phyloP scores from a whole-genome alignment of 23 red algal species.

The Gracilaria gracilis region DNA sequence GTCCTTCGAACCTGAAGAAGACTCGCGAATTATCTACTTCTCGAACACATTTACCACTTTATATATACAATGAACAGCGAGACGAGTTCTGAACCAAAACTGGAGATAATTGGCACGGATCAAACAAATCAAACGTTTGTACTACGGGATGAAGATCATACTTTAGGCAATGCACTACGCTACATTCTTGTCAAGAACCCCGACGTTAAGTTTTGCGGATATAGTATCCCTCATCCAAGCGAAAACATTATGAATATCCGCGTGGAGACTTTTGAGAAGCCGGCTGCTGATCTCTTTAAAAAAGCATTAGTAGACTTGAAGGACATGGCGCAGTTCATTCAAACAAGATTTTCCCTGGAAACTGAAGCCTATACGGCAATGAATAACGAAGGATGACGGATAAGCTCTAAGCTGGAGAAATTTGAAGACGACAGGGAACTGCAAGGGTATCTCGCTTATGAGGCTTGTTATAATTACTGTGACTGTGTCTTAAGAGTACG shows the following conservation, averaged over 20 bases:
- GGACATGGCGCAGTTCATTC: slow-evolving; percentile 45
- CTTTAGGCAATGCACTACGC: slow-evolving; percentile 93
- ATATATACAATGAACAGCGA: slow-evolving; percentile 8
- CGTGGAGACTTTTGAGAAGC: slow-evolving; percentile 76
- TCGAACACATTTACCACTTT: background rate
- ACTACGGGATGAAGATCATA: slow-evolving; percentile 91
- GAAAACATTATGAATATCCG: slow-evolving; percentile 92
- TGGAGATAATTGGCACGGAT: slow-evolving; percentile 65
- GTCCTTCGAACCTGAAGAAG: background rate
- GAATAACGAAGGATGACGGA: slow-evolving; percentile 18
- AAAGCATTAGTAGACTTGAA: slow-evolving; percentile 65
- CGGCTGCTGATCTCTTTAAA: slow-evolving; percentile 60
- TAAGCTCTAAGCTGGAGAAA: background rate
- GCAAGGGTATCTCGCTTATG: background rate
- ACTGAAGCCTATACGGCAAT: slow-evolving; percentile 51
- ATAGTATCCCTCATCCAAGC: slow-evolving; percentile 97
- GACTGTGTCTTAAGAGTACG: too few relatives aligned
- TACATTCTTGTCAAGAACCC: slow-evolving; percentile 85
- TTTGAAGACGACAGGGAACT: background rate
- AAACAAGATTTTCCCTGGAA: slow-evolving; percentile 51
- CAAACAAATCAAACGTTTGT: slow-evolving; percentile 73
- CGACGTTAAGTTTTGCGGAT: slow-evolving; percentile 86
- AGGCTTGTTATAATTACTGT: too few relatives aligned
- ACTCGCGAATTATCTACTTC: background rate
- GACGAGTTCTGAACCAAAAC: slow-evolving; percentile 24